Evolutionary conservation across 2,329 filamentous ascomycete genomes (phyloP).

Genomic region (Hypoxylon sp.): DNA sequence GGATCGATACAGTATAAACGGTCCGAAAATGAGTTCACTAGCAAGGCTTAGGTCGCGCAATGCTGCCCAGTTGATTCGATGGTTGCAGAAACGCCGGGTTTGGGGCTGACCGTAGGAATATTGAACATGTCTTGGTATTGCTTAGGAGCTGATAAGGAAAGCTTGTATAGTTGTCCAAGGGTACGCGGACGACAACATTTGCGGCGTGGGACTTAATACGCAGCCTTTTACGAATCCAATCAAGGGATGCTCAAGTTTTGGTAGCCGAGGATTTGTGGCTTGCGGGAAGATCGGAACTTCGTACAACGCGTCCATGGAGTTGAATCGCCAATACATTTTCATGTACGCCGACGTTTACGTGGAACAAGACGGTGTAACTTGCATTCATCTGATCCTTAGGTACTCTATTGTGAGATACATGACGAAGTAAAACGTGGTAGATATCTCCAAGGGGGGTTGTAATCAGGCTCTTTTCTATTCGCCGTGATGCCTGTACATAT

Average conservation of each 20-base stretch:
- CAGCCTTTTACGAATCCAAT: not conserved
- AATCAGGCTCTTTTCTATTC: not conserved
- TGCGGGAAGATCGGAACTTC: slow-evolving; percentile 17
- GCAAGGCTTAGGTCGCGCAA: not conserved
- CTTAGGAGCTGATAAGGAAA: slow-evolving; percentile 25
- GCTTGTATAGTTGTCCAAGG: not conserved
- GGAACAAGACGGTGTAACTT: not conserved
- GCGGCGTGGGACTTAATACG: slow-evolving; percentile 8
- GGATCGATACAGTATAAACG: slow-evolving; percentile 3
- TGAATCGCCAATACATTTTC: not conserved
- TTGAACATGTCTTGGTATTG: not conserved
- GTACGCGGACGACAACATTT: slow-evolving; percentile 8
- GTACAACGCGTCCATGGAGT: slow-evolving; percentile 5
- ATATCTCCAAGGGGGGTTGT: not conserved
- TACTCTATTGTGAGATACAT: not conserved
- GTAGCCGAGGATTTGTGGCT: not conserved
- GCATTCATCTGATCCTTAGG: not conserved
- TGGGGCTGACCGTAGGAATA: slow-evolving; percentile 4
- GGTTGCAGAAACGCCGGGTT: not conserved
- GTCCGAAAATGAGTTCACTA: slow-evolving; percentile 6
- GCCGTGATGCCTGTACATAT: not conserved
- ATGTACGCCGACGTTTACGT: not conserved
- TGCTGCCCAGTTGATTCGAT: not conserved
- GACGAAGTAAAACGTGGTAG: not conserved
- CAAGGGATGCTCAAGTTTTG: not conserved